Conservation (phyloP, 805 yeast species). For the Scheffersomyces stipitis region DNA sequence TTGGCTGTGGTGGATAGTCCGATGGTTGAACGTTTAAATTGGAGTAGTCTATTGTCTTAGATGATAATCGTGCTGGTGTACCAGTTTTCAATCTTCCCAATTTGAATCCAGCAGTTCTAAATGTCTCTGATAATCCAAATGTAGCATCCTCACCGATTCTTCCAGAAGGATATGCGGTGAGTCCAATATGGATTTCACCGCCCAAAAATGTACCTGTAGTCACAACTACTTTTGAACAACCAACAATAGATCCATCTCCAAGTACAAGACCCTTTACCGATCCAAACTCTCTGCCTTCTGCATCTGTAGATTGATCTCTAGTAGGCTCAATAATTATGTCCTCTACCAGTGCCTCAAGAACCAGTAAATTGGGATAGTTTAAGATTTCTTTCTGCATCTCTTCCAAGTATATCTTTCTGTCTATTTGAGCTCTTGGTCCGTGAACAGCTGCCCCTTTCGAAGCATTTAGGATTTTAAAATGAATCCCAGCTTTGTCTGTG, state of each 20-base stretch:
- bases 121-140: constrained; percentile 80
- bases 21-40: constrained; percentile 71
- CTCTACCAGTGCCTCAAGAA: constrained; percentile 75
- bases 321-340: constrained; percentile 68
- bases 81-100: constrained; percentile 94
- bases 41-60: constrained; percentile 66
- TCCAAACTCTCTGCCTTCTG: constrained; percentile 43
- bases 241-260: constrained; percentile 61
- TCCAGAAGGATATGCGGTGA: constrained; percentile 81
- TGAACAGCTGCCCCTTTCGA: constrained; percentile 96
- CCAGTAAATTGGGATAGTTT: constrained; percentile 54
- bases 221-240: constrained; percentile 69
- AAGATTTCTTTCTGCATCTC: constrained; percentile 75
- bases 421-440: constrained; percentile 98
- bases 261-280: constrained; percentile 69
- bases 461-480: constrained; percentile 79
- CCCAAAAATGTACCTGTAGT: constrained; percentile 96
- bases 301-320: constrained; percentile 14
- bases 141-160: constrained; percentile 92
- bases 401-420: constrained; percentile 69
- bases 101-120: constrained; percentile 72
- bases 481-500: constrained; percentile 93
- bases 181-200: constrained; percentile 92
- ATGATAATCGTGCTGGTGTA: constrained; percentile 88
- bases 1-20: constrained; percentile 83